A percentile compares a stretch with the other conserved stretches of the same genome.
Evolutionary conservation across 805 yeast species (phyloP).

Genomic region (Zygoascus bituminiphila): DNA sequence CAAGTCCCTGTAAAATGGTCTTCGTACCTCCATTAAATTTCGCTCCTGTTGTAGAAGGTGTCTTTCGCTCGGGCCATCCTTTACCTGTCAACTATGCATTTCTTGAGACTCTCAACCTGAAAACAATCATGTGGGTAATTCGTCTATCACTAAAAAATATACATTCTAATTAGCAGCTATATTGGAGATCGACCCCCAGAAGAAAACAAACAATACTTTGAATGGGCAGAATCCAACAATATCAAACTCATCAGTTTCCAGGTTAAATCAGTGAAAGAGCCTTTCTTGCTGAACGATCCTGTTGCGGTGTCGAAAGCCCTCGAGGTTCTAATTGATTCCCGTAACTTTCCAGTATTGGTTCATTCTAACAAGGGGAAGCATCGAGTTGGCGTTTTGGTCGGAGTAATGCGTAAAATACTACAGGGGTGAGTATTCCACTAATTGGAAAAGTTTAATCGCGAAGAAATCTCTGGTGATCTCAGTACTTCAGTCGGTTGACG

Average conservation of each 20-base stretch:
- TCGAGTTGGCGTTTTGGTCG: constrained; percentile 89
- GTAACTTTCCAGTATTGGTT: constrained; percentile 78
- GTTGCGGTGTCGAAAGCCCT: constrained; percentile 41
- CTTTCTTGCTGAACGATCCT: constrained; percentile 53
- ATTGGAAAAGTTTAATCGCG: no score
- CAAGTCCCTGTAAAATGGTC: no score
- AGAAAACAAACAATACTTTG: constrained; percentile 54
- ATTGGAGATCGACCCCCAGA: constrained; percentile 46
- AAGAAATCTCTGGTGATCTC: no score
- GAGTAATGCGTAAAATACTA: constrained; percentile 70
- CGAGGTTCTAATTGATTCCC: constrained; percentile 29
- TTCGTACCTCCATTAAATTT: constrained; percentile 88
- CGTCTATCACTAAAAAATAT: neutral
- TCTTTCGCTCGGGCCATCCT: constrained; percentile 92
- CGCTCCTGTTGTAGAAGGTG: constrained; percentile 76
- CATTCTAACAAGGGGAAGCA: constrained; percentile 98
- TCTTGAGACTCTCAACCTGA: constrained; percentile 55
- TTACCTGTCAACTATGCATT: constrained; percentile 80
- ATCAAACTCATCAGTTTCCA: constrained; percentile 51
- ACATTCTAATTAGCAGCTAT: constrained; percentile 12
- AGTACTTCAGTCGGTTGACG: no score
- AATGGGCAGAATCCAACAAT: constrained; percentile 52
- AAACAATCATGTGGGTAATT: constrained; percentile 75
- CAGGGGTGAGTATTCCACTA: constrained; percentile 50
- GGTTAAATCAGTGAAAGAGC: constrained; percentile 70